Conservation (phyloP, 768 basidiomycete species). For the Butyriboletus loyo region DNA sequence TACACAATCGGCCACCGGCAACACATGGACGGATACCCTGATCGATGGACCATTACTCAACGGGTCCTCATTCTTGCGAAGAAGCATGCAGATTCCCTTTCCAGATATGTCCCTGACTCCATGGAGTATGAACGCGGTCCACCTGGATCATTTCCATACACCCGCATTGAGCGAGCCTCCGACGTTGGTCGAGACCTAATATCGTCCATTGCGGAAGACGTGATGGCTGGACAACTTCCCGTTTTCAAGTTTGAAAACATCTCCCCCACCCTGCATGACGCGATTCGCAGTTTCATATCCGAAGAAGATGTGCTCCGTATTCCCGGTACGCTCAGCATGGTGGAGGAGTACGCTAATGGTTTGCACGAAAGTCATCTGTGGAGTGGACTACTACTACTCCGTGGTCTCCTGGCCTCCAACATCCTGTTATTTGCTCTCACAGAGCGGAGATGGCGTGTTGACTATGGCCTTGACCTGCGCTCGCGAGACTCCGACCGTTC, state of each 20-base stretch:
- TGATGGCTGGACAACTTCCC: conserved; percentile 9
- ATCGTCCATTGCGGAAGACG: background rate
- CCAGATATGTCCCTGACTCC: background rate
- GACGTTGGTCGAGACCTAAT: background rate
- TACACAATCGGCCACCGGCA: conserved; percentile 26
- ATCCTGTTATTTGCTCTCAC: conserved; percentile 24
- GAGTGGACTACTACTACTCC: conserved; percentile 14
- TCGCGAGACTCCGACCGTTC: no score
- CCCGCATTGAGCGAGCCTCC: background rate
- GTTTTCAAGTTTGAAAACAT: conserved; percentile 14
- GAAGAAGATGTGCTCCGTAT: background rate
- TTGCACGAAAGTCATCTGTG: background rate
- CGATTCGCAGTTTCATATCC: conserved; percentile 15
- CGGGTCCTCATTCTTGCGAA: conserved; percentile 20
- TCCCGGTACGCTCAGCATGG: background rate
- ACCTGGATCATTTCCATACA: conserved; percentile 6
- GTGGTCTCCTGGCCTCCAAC: conserved; percentile 28
- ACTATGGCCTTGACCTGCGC: background rate
- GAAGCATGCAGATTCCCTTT: background rate
- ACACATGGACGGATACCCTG: conserved; percentile 23
- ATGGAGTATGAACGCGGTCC: background rate
- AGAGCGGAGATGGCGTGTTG: conserved; percentile 25
- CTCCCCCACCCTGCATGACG: background rate
- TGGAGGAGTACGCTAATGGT: background rate
- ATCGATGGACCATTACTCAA: conserved; percentile 29